Evolutionary conservation across 352 stramenopile genomes (phyloP), one percentile per base, ranked within the genome.

Genomic region (Globisporangium orthogonon): DNA sequence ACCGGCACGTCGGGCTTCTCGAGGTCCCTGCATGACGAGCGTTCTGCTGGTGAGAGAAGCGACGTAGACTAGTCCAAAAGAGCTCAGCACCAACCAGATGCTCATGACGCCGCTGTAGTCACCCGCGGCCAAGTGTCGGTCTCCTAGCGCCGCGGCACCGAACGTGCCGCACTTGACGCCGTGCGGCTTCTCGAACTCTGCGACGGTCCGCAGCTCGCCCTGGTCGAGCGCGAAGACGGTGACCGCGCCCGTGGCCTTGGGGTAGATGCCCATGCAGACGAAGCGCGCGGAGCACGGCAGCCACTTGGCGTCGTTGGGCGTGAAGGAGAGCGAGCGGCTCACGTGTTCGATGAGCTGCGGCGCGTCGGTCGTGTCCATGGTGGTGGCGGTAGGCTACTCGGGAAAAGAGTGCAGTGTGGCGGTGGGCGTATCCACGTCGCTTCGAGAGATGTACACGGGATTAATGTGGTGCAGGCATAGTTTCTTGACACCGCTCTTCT

Each of bases 271-370:
- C 70, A 94, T 80, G 31, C 84, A 78, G 46, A 98, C 90, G 62
- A 99, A 97, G 17, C 86, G 70, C 43, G 95, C 91, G 37, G 92
- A 98, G 66, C 86, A 95, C n/a, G 96, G 95, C 30, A 99, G 75
- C 92, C 92, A 99, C 63, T 89, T 89, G 49, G 83, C 91, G 67
- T 98, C 93, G 60, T 98, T 98, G 17, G 95, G 91, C 40, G 95
- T 98, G 69, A 97, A 98, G 37, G 66, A 79, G 9, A 98, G 66
- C 65, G 76, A 91, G 67, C 95, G 85, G 69, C 88, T 91, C 49
- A 97, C 80, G 78, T 99, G 95, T 74, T 99, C 96, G 59, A 99
- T 98, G 62, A 99, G 88, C 74, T 98, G 91, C 60, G 96, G 96
- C 55, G 95, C 96, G 58, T 98, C 87, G 18, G 91, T 98, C 48